Conservation (phyloP, 805 yeast genomes). For the Crinitomyces ghanaensis region DNA sequence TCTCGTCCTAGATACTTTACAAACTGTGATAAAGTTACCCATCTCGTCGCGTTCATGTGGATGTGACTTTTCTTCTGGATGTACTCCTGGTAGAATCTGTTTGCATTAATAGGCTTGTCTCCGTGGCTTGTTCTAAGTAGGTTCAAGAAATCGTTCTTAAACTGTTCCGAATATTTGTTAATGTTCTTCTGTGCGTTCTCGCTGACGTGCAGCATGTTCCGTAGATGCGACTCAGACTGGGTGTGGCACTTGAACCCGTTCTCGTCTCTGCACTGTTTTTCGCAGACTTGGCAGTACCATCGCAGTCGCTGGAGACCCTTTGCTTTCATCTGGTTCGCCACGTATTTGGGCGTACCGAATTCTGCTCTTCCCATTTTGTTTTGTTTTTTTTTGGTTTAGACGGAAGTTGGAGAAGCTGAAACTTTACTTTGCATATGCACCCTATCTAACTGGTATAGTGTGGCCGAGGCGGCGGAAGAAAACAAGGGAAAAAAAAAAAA, state of each 20-base stretch:
- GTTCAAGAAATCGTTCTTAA: constrained; percentile 52
- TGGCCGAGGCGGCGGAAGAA: too few species aligned
- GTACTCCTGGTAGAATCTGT: constrained; percentile 81
- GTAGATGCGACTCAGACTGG: constrained; percentile 66
- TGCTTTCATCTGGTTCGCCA: constrained; percentile 67
- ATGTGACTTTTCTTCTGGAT: constrained; percentile 73
- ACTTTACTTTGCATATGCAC: too few species aligned
- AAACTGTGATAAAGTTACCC: constrained; percentile 61
- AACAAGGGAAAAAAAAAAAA: too few species aligned
- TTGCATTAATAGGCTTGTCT: constrained; percentile 65
- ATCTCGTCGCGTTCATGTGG: constrained; percentile 83
- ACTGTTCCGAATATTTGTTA: constrained; percentile 46
- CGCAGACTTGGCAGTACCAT: constrained; percentile 84
- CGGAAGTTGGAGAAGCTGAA: too few species aligned
- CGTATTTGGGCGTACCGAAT: constrained; percentile 54
- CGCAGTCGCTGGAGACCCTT: constrained; percentile 75
- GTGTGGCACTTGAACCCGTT: constrained; percentile 90
- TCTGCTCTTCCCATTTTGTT: constrained; percentile 44
- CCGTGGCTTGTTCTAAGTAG: constrained; percentile 64
- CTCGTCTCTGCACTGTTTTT: constrained; percentile 89
- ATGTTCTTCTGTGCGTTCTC: constrained; percentile 34
- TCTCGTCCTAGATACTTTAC: constrained; percentile 45
- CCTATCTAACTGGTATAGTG: too few species aligned
- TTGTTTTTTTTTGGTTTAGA: neutral
- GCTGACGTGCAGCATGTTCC: constrained; percentile 39